Base-by-base conservation (phyloP, 73 alveolate genomes). In the Stentor roeselii region DNA sequence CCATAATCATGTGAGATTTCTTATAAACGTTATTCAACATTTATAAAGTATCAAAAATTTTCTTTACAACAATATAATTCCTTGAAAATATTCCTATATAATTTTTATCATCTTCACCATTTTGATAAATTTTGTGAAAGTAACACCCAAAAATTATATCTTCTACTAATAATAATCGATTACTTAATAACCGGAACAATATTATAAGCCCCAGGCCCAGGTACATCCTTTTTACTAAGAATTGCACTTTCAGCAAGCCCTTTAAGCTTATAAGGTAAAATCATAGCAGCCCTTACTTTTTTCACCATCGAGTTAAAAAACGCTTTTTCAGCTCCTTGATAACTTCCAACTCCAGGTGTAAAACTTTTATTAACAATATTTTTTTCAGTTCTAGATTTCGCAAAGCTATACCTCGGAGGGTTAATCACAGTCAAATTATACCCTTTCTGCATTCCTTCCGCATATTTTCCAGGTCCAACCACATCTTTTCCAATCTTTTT, bases 141-240 rank as follows among this genome's bases (percentile, higher is more conserved):
- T n/a, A n/a, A n/a, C n/a, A n/a, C n/a, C n/a, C n/a, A n/a, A n/a
- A n/a, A n/a, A n/a, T n/a, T n/a, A n/a, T n/a, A n/a, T n/a, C n/a
- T n/a, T n/a, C n/a, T n/a, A n/a, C n/a, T n/a, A n/a, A n/a, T n/a
- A n/a, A n/a, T n/a, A n/a, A n/a, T n/a, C n/a, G n/a, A 50, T 50
- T 50, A 11, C 67, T 50, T 50, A 21, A 50, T 6, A 6, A 50
- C 67, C 21, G 67, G 67, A 21, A 50, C 21, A 11, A 50, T 50
- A 21, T 50, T 50, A 50, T 50, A 50, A 21, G 67, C 67, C 21
- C 67, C 67, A 50, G 67, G 67, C 21, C 67, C 67, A 50, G 67
- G 67, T 11, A 21, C 21, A 11, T 50, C 21, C 21, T 6, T 21
- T 11, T 6, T 21, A 50, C 21, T 50, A 6, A 11, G 6, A 11